Base-by-base conservation (phyloP, 1,284 basidiomycete species). In the Phylloporus sp. region DNA sequence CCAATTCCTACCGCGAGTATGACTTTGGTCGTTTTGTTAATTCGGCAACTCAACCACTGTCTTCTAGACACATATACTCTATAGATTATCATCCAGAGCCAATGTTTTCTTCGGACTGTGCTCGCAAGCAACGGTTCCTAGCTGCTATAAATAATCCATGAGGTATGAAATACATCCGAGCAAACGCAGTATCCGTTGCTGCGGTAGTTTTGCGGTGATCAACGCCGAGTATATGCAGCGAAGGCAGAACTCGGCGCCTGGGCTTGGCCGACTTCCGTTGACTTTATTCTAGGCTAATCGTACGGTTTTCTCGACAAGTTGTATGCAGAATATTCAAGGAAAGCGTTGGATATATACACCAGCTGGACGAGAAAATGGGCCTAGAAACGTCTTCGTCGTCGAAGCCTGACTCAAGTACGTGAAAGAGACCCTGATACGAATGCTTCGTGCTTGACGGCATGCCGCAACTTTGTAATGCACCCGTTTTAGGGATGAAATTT, bases 311-410 rank as follows among this genome's bases (percentile, higher is more conserved):
- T 99, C 17, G 96, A 98, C 71, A n/a, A n/a, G 94, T 98, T 5
- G 97, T 96, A 1, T 88, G 97, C 12, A 93, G 95, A 76, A 97
- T 96, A 0, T 95, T 93, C 82, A 94, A 92, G 73, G 96, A 98
- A 77, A 97, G 97, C 71, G 85, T 96, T 23, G 87, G 89, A 4
- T 96, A 98, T 74, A 95, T 97, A 60, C 89, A 90, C 69, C 85
- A 89, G 62, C 82, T 96, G 47, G 88, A 87, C n/a, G n/a, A n/a
- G n/a, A n/a, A n/a, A n/a, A n/a, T n/a, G n/a, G n/a, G n/a, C n/a
- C n/a, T n/a, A n/a, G n/a, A n/a, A n/a, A n/a, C n/a, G n/a, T n/a
- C n/a, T n/a, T n/a, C n/a, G n/a, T n/a, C n/a, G n/a, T n/a, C n/a
- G n/a, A n/a, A n/a, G n/a, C n/a, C n/a, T n/a, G n/a, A n/a, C n/a